Percentiles rank a stretch among this genome's conserved stretches.
phyloP scores from a whole-genome alignment of 2,329 filamentous ascomycete species.

The Sporothrix pallida region DNA sequence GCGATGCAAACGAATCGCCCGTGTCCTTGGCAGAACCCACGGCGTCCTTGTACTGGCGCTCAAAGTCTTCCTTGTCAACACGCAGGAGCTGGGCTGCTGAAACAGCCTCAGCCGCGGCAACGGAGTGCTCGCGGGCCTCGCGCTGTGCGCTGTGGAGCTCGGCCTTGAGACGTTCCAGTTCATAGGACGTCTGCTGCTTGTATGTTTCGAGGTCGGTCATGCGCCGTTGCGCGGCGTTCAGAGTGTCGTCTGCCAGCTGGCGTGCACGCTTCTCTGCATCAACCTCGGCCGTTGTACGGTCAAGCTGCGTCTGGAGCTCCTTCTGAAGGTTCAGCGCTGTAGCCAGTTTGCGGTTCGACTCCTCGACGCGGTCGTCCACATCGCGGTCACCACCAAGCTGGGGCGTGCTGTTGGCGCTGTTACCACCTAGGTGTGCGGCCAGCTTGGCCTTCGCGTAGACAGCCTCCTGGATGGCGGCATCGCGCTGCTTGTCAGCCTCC shows the following conservation, averaged over 20 bases:
- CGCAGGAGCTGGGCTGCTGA: conserved; percentile 75
- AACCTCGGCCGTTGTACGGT: conserved; percentile 71
- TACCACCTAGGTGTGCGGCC: conserved; percentile 67
- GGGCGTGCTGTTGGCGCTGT: conserved; percentile 67
- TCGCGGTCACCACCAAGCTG: conserved; percentile 67
- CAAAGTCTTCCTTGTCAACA: conserved; percentile 84
- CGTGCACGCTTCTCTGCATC: conserved; percentile 81
- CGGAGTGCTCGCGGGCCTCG: conserved; percentile 78
- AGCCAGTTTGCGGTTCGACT: conserved; percentile 84
- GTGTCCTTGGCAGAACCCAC: conserved; percentile 72
- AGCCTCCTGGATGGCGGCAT: conserved; percentile 92
- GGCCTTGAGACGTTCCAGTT: conserved; percentile 82
- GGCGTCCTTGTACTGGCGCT: conserved; percentile 69
- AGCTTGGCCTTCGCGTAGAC: conserved; percentile 93
- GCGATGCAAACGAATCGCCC: conserved; percentile 70
- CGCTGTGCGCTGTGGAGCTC: conserved; percentile 83
- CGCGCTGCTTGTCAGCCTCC: conserved; percentile 91
- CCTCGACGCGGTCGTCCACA: conserved; percentile 68
- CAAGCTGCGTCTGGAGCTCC: conserved; percentile 78
- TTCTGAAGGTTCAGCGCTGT: conserved; percentile 76
- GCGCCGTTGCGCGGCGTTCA: conserved; percentile 79
- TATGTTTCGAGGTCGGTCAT: conserved; percentile 83
- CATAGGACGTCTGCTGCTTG: conserved; percentile 80
- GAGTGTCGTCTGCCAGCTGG: conserved; percentile 85
- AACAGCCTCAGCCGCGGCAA: conserved; percentile 76